Percentiles rank a stretch among this genome's conserved stretches.
phyloP scores from a whole-genome alignment of 176 grass and related monocot species.

The Neostapfia colusana region DNA sequence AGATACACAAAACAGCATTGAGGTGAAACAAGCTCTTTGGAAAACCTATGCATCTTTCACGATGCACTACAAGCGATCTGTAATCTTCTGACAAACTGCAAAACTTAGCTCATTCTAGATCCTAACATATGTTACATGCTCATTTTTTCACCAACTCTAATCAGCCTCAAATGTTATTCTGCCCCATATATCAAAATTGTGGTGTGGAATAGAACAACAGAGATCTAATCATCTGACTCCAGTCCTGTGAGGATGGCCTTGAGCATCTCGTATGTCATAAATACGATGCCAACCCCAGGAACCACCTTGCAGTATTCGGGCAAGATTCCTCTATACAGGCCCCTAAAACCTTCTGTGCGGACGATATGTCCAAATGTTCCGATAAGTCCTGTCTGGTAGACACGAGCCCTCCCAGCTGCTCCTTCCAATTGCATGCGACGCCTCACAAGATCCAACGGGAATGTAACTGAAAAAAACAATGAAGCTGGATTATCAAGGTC shows the following conservation, averaged over 20 bases:
- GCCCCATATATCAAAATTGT: slow-evolving; percentile 55
- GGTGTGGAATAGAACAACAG: neutral
- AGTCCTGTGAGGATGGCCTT: slow-evolving; percentile 57
- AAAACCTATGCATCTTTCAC: slow-evolving; percentile 35
- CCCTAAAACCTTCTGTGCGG: slow-evolving; percentile 62
- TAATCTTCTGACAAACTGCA: slow-evolving; percentile 50
- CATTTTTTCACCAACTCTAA: slow-evolving; percentile 43
- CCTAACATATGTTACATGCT: slow-evolving; percentile 63
- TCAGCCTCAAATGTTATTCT: slow-evolving; percentile 45
- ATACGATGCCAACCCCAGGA: slow-evolving; percentile 85
- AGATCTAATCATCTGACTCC: slow-evolving; percentile 50
- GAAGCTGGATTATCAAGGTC: neutral
- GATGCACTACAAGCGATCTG: slow-evolving; percentile 33
- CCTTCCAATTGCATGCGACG: slow-evolving; percentile 92
- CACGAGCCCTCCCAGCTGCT: slow-evolving; percentile 68
- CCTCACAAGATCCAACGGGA: slow-evolving; percentile 88
- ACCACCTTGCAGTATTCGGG: slow-evolving; percentile 96
- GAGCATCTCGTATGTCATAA: slow-evolving; percentile 90
- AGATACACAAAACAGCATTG: slow-evolving; percentile 30
- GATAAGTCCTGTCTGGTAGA: slow-evolving; percentile 72
- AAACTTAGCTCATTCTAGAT: slow-evolving; percentile 52
- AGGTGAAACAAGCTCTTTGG: slow-evolving; percentile 18
- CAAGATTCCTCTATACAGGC: slow-evolving; percentile 95
- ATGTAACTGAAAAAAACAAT: slow-evolving; percentile 68
- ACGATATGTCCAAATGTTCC: slow-evolving; percentile 84